These are phyloP conservation scores for Clohesyomyces aquaticus DNA, from an alignment of 495 filamentous ascomycete genomes.

Conservation along the genomic window DNA sequence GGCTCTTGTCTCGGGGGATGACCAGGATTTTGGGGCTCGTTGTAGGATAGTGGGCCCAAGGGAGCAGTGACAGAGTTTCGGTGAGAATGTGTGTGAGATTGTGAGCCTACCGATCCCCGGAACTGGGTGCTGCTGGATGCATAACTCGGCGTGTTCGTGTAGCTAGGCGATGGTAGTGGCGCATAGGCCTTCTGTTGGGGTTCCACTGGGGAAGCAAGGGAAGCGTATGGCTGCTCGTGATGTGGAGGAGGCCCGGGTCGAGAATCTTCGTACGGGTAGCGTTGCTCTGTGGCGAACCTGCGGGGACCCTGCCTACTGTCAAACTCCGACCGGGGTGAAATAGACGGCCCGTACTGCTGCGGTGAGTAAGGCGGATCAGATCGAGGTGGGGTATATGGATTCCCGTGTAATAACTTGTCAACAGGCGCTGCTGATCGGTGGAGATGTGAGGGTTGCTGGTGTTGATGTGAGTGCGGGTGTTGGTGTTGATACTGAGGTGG, in stretches of 20 bases:
- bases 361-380: constrained; percentile 44
- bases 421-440: constrained; percentile 32
- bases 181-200: constrained; percentile 37
- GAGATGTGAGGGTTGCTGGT: constrained; percentile 28
- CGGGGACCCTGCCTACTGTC: constrained; percentile 24
- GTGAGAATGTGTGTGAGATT: constrained; percentile 32
- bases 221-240: constrained; percentile 37
- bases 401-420: constrained; percentile 36
- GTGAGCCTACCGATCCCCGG: constrained; percentile 38
- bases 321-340: constrained; percentile 33
- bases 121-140: constrained; percentile 38
- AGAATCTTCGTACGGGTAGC: constrained; percentile 38
- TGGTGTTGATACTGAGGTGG: no score
- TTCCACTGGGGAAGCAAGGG: constrained; percentile 42
- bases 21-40: constrained; percentile 29
- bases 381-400: constrained; percentile 42
- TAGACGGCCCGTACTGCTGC: constrained; percentile 35
- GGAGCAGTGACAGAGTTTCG: constrained; percentile 32
- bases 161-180: constrained; percentile 41
- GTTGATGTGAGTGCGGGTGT: no score
- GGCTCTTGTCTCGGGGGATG: constrained; percentile 33
- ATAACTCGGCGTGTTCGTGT: constrained; percentile 44
- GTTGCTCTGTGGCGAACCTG: constrained; percentile 30
- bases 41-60: constrained; percentile 35
- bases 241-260: constrained; percentile 31